Evolutionary conservation across 768 basidiomycete genomes (phyloP), one percentile per base, ranked within the genome.

Genomic region (Trichaptum fuscoviolaceum): DNA sequence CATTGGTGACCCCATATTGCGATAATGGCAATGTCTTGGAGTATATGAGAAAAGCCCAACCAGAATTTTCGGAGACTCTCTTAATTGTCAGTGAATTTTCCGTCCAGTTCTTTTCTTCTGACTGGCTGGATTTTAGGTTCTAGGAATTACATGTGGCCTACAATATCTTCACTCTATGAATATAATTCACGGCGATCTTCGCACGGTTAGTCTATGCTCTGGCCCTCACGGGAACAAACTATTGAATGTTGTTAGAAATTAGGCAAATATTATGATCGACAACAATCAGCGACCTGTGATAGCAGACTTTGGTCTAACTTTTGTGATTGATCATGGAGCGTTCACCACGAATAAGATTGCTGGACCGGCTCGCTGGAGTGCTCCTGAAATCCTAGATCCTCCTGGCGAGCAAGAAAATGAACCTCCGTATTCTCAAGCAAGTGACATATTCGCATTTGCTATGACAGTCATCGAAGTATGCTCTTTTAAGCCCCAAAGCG

Each of bases 241-340:
- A 15, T 52, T 52, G 20, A 52, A 20, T 30, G 2, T 8, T 30
- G 30, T 30, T 8, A 52, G 12, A 12, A 52, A 18, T 2, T 65
- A 87, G 86, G 81, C 71, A 35, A 79, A 78, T 66, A 66, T 78
- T 12, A 68, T 79, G 4, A 65, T 79, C 6, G 69, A 72, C 30
- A 62, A 66, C 15, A 57, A 67, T 6, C 70, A 70, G 0, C 69
- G 67, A 25, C 74, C 74, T 17, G 66, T 70, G 15, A 66, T 78
- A 2, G 69, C 71, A 23, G 77, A 79, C 65, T 74, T 70, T 62
- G 73, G 71, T 10, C 72, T 78, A 20, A 71, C 70, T 2, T 69
- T 70, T 26, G 70, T 75, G 12, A 70, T 75, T 26, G 63, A 70
- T 8, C 35, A 64, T 7, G 65, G 68, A 12, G 70, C 73, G 12